These are phyloP conservation scores for Atkinsonella hypoxylon DNA, from an alignment of 2,329 filamentous ascomycete genomes.

Conservation along the genomic window DNA sequence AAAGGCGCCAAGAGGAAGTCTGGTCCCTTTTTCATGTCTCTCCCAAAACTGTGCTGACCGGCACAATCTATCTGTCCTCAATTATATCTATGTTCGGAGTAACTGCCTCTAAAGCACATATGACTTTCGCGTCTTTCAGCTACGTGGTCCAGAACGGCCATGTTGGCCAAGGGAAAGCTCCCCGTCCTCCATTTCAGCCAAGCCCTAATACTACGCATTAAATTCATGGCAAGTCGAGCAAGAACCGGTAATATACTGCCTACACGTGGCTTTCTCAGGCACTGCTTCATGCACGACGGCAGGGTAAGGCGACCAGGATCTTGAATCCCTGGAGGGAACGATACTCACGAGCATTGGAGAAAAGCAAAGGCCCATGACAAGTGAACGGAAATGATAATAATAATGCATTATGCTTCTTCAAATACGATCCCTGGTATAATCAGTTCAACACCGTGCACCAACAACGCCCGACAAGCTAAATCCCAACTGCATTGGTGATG, in stretches of 20 bases:
- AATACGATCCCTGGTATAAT: slow-evolving; percentile 18
- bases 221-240: background rate
- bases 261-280: too few species aligned
- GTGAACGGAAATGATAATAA: background rate
- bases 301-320: background rate
- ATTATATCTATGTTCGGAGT: too few species aligned
- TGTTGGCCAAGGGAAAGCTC: background rate
- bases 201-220: background rate
- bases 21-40: too few species aligned
- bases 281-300: too few species aligned
- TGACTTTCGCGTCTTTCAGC: too few species aligned
- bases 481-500: background rate
- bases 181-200: background rate
- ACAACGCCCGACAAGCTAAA: slow-evolving; percentile 17
- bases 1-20: background rate
- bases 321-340: background rate
- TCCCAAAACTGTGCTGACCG: too few species aligned
- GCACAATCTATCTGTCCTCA: too few species aligned
- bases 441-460: slow-evolving; percentile 20
- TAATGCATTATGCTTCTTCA: slow-evolving; percentile 8
- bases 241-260: too few species aligned
- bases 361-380: background rate
- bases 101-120: too few species aligned
- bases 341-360: background rate
- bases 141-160: background rate